phyloP scores from a whole-genome alignment of 768 basidiomycete species.

The Tulasnella sp. region DNA sequence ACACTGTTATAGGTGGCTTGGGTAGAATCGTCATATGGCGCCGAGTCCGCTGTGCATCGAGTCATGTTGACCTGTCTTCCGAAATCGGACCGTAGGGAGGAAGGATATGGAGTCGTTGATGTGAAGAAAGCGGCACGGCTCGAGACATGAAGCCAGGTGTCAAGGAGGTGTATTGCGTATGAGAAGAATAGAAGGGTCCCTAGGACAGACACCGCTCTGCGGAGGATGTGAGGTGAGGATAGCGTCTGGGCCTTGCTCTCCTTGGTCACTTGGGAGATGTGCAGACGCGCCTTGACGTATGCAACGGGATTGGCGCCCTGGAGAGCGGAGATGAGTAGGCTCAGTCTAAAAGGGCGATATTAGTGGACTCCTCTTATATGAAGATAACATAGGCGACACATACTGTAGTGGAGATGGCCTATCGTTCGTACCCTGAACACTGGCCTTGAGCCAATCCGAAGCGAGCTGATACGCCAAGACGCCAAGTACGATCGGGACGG shows the following conservation, averaged over 20 bases:
- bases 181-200: slow-evolving; percentile 2
- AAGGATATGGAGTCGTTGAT: neutral
- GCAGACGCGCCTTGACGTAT: neutral
- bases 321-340: neutral
- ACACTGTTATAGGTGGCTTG: neutral
- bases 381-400: too few species aligned
- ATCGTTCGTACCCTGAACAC: neutral
- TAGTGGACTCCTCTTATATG: too few species aligned
- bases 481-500: neutral
- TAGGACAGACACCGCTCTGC: neutral
- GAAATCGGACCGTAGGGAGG: neutral
- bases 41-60: neutral
- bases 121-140: neutral
- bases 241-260: neutral
- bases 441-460: neutral
- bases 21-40: neutral
- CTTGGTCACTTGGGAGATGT: neutral
- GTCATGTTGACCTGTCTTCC: neutral
- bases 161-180: neutral
- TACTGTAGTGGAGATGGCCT: neutral
- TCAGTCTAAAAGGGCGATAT: neutral
- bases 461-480: slow-evolving; percentile 1
- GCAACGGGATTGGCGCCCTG: neutral
- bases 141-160: slow-evolving; percentile 1
- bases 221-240: neutral